These are phyloP conservation scores for Solanum peruvianum DNA, from an alignment of 257 asterid genomes.

Conservation along the genomic window DNA sequence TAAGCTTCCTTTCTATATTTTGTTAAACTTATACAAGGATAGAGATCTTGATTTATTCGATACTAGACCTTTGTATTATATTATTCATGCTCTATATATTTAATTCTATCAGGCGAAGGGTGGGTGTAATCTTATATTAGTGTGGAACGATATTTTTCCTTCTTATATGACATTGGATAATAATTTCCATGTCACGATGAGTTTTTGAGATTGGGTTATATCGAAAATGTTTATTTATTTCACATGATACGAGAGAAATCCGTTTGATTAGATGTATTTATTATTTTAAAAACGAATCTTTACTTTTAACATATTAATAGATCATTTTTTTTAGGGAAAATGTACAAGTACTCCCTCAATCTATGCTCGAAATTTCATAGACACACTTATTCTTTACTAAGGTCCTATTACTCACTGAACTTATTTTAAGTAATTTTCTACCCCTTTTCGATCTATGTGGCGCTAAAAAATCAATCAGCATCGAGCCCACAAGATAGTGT, in stretches of 20 bases:
- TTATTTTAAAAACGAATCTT: too few relatives aligned
- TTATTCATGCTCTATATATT: not conserved
- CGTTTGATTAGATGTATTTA: not conserved
- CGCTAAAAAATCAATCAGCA: too few relatives aligned
- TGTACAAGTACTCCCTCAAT: accelerated
- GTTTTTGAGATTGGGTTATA: not conserved
- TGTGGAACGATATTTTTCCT: not conserved
- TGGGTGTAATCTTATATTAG: not conserved
- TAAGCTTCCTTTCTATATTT: not conserved
- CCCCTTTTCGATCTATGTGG: too few relatives aligned
- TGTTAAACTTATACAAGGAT: not conserved
- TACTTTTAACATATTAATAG: too few relatives aligned
- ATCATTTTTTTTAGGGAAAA: too few relatives aligned
- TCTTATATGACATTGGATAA: not conserved
- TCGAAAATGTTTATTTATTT: not conserved
- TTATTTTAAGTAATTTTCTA: too few relatives aligned
- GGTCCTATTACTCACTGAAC: too few relatives aligned
- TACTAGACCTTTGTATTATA: not conserved
- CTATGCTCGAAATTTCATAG: too few relatives aligned
- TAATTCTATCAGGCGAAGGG: not conserved
- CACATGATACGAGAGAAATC: not conserved
- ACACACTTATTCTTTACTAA: too few relatives aligned
- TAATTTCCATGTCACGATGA: too few relatives aligned
- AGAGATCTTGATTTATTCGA: not conserved
- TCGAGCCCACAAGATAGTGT: too few relatives aligned